Conservation (phyloP, 768 basidiomycete species). For the Boletellus emodensis region DNA sequence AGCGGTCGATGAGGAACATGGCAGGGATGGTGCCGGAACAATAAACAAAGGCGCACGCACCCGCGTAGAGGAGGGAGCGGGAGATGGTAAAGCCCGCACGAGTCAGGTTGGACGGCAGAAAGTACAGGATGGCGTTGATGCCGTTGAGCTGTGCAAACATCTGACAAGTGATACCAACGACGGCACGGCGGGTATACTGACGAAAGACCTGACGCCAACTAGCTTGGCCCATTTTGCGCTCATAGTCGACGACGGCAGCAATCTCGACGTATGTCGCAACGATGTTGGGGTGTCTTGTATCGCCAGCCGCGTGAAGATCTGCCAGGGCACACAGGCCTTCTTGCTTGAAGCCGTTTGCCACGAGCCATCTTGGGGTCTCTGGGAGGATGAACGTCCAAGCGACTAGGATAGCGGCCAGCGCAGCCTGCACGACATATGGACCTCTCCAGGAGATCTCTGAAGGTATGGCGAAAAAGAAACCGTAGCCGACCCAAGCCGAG, state of each 20-base stretch:
- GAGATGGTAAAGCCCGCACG: constrained; percentile 46
- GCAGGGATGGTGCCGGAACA: constrained; percentile 50
- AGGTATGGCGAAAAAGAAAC: constrained; percentile 44
- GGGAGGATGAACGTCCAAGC: constrained; percentile 47
- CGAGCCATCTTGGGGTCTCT: constrained; percentile 52
- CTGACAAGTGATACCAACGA: constrained; percentile 53
- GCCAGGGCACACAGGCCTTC: constrained; percentile 52
- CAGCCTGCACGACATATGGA: constrained; percentile 51
- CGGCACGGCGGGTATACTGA: constrained; percentile 45
- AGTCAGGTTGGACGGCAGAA: constrained; percentile 49
- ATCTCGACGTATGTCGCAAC: constrained; percentile 44
- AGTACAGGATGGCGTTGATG: constrained; percentile 56
- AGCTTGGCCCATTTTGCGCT: constrained; percentile 38
- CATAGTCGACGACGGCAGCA: constrained; percentile 36
- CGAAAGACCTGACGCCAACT: constrained; percentile 49
- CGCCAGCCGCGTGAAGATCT: constrained; percentile 53
- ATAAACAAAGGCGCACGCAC: constrained; percentile 45
- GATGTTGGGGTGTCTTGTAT: constrained; percentile 40
- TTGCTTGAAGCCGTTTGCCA: constrained; percentile 47
- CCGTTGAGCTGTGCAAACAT: constrained; percentile 55
- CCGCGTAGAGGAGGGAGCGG: constrained; percentile 43
- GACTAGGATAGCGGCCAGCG: constrained; percentile 44
- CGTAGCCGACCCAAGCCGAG: constrained; percentile 48
- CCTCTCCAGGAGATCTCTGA: constrained; percentile 53
- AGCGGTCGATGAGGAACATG: constrained; percentile 49